phyloP scores from a whole-genome alignment of 2,329 filamentous ascomycete species.

The Leptographium procerum region DNA sequence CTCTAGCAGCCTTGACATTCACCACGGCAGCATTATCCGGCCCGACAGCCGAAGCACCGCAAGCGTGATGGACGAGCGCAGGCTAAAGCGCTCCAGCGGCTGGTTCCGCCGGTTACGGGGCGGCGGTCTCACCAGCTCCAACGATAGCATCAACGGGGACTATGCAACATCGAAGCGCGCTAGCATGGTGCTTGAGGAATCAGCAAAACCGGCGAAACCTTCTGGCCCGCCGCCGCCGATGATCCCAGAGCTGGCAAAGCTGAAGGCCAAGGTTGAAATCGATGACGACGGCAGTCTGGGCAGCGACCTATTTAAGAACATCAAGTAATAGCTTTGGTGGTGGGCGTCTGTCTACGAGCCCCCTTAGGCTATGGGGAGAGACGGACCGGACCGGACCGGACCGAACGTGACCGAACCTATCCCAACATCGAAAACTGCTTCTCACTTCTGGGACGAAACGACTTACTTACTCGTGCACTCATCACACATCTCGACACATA shows the following conservation, averaged over 20 bases:
- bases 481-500: not conserved
- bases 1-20: conserved; percentile 4
- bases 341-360: not conserved
- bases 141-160: conserved; percentile 11
- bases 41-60: conserved; percentile 39
- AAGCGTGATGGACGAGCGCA: conserved; percentile 39
- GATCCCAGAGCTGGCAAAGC: conserved; percentile 45
- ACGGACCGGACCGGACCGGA: not conserved
- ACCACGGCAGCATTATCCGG: conserved; percentile 16
- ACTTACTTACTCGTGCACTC: not conserved
- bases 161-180: conserved; percentile 25
- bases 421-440: not conserved
- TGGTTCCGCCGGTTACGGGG: conserved; percentile 46
- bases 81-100: conserved; percentile 43
- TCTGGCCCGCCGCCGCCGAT: conserved; percentile 45
- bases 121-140: conserved; percentile 13
- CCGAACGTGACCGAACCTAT: not conserved
- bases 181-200: conserved; percentile 30
- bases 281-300: conserved; percentile 34
- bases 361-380: no score
- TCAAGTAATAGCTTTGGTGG: conserved; percentile 32
- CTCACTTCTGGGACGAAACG: not conserved
- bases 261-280: conserved; percentile 37
- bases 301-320: conserved; percentile 46
- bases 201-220: conserved; percentile 17